Base-by-base conservation (phyloP, 1,284 basidiomycete genomes). In the Leccinum cinnamomeum region DNA sequence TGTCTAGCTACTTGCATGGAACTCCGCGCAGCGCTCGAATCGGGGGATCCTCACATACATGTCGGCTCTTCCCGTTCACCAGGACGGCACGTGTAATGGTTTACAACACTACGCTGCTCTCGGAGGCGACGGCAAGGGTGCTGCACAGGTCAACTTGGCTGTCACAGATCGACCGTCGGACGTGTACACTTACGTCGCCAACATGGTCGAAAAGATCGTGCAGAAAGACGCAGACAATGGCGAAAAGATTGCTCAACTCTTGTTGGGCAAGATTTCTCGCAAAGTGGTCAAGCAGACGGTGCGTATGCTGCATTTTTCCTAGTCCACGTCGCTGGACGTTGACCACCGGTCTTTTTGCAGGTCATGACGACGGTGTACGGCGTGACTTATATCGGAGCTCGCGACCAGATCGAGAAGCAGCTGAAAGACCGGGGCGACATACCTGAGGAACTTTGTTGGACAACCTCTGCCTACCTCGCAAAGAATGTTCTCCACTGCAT, bases 291-390 rank as follows among this genome's bases (percentile, higher is more conserved):
- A 99, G 82, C 97, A 99, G 81, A 98, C 97, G 18, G 93, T 90
- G 48, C 59, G 83, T 79, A 51, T 54, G 54, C 25, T 53, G 57
- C 58, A 39, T 16, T 46, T 37, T 60, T 53, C 8, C 18, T 56
- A n/a, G 11, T 55, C 28, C 44, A 18, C 41, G 7, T 57, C n/a
- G 35, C 33, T 23, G 25, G 18, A 62, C 66, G 12, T 57, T 62
- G 23, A 69, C 33, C 3, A 3, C 39, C 6, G 33, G 37, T 35
- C 28, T 7, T 53, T 55, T 46, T 18, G 5, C 51, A 90, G 85
- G 94, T 98, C 69, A 99, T 99, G 97, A 99, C 97, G 0, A 99
- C 97, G 10, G 97, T 99, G 41, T 99, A 99, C 75, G 97, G 96
- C 51, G 97, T 99, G 23, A 99, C 97, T 0, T 97, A 91, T 76